Evolutionary conservation across 2,329 filamentous ascomycete genomes (phyloP), one percentile per base, ranked within the genome.

Genomic region (Botrytis tulipae): DNA sequence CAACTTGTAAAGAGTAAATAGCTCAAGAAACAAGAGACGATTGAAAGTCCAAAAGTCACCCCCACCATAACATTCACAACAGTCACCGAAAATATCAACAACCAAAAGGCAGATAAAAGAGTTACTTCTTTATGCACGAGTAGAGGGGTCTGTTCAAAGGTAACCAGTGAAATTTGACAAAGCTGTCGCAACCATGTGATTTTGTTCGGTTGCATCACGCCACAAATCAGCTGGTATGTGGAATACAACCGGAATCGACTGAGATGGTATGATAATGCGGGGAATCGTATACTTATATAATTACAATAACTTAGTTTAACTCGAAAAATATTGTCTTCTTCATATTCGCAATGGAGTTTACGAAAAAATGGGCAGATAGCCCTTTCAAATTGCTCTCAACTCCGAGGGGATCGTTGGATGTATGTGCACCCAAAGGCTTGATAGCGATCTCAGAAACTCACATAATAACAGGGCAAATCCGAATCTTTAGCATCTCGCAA

Each of bases 331-430:
- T 70, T 37, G 35, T 70, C n/a, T 44, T 12, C 18, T 57, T 29
- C 9, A 62, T 20, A 48, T 62, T 61, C 22, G 32, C 16, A 25
- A 71, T 71, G 69, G 51, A 37, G 3, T 71, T 22, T 8, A 61
- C 61, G 0, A 73, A 74, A 37, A 48, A 67, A 37, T 77, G 76
- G 76, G 75, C 74, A 16, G 73, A 76, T 61, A 29, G 66, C 29
- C 76, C 76, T 29, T 77, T 75, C 65, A 72, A 73, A 51, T 48
- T 77, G 16, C 65, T 77, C 54, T 62, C 60, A 60, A 73, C 76
- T 20, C 73, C 75, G 32, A 70, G 70, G 44, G 35, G 35, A 35
- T 65, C 44, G 1, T 46, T 72, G 29, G 62, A 72, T 20, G 70
- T 72, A 70, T 32, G n/a, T 70, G 25, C n/a, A 40, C 46, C 18